Evolutionary conservation across 2,329 filamentous ascomycete genomes (phyloP).

Genomic region (Aureobasidium uvarum): DNA sequence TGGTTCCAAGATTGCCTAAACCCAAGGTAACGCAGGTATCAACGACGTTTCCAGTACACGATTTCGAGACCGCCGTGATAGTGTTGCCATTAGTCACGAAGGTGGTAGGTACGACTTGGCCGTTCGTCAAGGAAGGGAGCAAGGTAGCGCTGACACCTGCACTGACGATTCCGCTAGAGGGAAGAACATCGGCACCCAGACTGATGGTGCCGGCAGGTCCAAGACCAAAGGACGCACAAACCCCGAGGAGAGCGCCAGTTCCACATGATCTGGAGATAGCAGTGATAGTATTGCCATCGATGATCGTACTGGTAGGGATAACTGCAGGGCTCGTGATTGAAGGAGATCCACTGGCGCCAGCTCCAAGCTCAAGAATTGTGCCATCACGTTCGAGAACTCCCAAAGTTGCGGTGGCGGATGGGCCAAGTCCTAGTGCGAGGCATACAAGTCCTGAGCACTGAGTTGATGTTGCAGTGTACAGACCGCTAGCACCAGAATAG

Average conservation of each 20-base stretch:
- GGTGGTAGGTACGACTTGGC: not conserved
- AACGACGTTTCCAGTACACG: not conserved
- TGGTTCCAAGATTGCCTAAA: not conserved
- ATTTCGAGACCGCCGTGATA: not conserved
- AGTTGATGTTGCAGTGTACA: not conserved
- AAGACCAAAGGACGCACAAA: not conserved
- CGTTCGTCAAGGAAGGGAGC: not conserved
- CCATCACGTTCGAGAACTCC: not conserved
- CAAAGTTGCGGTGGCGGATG: not conserved
- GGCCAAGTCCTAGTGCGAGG: not conserved
- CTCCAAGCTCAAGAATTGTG: not conserved
- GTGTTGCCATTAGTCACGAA: not conserved
- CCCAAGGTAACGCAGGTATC: not conserved
- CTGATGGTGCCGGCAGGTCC: not conserved
- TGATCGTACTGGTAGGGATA: not conserved
- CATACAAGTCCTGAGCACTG: not conserved
- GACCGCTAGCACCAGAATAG: not conserved
- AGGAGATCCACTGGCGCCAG: not conserved
- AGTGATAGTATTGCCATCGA: not conserved
- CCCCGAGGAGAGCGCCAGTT: not conserved
- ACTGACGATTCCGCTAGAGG: not conserved
- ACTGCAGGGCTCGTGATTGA: not conserved
- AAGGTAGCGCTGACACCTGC: not conserved
- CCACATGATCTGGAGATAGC: not conserved
- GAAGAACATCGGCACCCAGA: not conserved